Evolutionary conservation across 225 moss, liverwort and hornwort genomes (phyloP), one percentile per base, ranked within the genome.

Genomic region (Pseudisothecium myosuroides): DNA sequence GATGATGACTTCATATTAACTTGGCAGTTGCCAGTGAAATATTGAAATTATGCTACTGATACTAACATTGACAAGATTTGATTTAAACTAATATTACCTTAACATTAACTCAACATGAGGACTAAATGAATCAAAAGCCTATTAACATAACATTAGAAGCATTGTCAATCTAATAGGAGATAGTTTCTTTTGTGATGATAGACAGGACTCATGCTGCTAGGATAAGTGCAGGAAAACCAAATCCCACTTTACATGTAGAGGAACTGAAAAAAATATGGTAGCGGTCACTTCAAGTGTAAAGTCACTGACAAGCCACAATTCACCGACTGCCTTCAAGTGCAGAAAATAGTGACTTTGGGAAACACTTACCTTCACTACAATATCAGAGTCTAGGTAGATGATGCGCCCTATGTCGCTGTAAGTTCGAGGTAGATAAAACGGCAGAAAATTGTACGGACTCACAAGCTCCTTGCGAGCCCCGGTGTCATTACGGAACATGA

Each of bases 331-430:
- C 82, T 41, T 50, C 41, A 36, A 62, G n/a, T 43, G 41, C 78
- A 67, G 49, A 59, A 49, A 50, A 72, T 58, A 58, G 47, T 71
- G 76, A 80, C 62, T 56, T 73, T 60, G 28, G 14, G 65, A 81
- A 73, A 84, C 28, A 80, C 68, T n/a, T 88, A 98, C 98, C 94
- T 98, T 96, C 76, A 98, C 98, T 81, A 98, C 97, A 84, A 94
- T 95, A 81, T 96, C 98, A 24, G 98, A 94, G 91, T 98, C 98
- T 50, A 98, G 94, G 90, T 98, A 98, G 84, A 98, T 94, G 91
- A 98, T 88, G 83, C 94, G 94, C 84, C 90, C 91, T 75, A 98
- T 93, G 62, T 96, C 95, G 68, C 95, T 92, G 85, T 95, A 94
- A 37, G 95, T 87, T 82, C 87, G 90, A 75, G 98, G 96, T 29